These are phyloP conservation scores for Rhodotorula paludigena DNA, from an alignment of 768 basidiomycete species.

Conservation along the genomic window DNA sequence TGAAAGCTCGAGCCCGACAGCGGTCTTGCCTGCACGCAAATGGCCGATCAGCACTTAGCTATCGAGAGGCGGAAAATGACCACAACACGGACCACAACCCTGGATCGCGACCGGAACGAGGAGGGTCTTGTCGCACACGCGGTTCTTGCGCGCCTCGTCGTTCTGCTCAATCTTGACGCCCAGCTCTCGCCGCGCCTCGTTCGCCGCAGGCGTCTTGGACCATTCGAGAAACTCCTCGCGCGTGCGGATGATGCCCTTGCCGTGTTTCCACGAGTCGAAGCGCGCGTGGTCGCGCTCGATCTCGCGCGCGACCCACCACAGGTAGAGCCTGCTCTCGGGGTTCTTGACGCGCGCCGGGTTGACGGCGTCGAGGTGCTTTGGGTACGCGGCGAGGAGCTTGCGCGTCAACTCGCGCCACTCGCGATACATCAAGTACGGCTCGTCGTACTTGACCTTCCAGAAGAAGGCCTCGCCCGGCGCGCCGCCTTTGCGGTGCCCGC, in stretches of 20 bases:
- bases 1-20: slow-evolving; percentile 69
- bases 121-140: slow-evolving; percentile 64
- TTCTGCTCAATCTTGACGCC: slow-evolving; percentile 38
- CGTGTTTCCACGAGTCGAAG: slow-evolving; percentile 63
- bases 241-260: slow-evolving; percentile 78
- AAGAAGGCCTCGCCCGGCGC: slow-evolving; percentile 64
- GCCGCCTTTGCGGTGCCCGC: slow-evolving; percentile 52
- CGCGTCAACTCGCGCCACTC: slow-evolving; percentile 89
- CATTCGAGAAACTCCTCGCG: slow-evolving; percentile 73
- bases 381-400: slow-evolving; percentile 31
- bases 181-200: slow-evolving; percentile 44
- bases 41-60: background rate
- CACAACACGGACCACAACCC: slow-evolving; percentile 68
- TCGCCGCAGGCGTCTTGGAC: slow-evolving; percentile 51
- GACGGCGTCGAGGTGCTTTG: slow-evolving; percentile 17
- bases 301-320: slow-evolving; percentile 74
- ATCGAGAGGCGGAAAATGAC: too few relatives aligned
- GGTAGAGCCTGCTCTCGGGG: slow-evolving; percentile 71
- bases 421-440: slow-evolving; percentile 97
- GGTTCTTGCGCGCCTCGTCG: slow-evolving; percentile 28
- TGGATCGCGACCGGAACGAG: slow-evolving; percentile 86
- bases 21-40: slow-evolving; percentile 69
- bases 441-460: slow-evolving; percentile 99
- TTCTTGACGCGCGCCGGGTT: slow-evolving; percentile 58
- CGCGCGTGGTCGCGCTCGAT: slow-evolving; percentile 58